Evolutionary conservation across 1,284 basidiomycete genomes (phyloP).

Genomic region (Meira miltonrushii): DNA sequence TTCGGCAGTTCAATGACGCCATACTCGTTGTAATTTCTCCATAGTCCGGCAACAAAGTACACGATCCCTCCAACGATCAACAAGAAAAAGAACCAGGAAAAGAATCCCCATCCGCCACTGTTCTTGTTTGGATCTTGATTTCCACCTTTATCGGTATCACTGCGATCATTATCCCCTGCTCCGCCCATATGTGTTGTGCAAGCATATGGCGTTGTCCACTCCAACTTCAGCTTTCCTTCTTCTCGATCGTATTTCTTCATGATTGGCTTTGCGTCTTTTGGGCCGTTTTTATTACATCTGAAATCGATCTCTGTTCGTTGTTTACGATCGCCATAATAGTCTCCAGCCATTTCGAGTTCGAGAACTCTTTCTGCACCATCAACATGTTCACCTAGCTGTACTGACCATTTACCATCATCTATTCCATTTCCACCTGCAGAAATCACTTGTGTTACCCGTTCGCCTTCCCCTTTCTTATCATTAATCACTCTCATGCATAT

Average conservation of each 20-base stretch:
- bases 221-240: slow-evolving; percentile 4
- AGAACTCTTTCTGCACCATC: slow-evolving; percentile 4
- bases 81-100: slow-evolving; percentile 11
- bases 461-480: background rate
- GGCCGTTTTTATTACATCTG: background rate
- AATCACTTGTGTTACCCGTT: slow-evolving; percentile 7
- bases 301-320: slow-evolving; percentile 9
- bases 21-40: slow-evolving; percentile 10
- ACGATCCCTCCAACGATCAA: slow-evolving; percentile 3
- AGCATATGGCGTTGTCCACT: slow-evolving; percentile 5
- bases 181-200: background rate
- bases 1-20: slow-evolving; percentile 9
- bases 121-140: background rate
- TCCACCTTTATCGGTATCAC: background rate
- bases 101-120: slow-evolving; percentile 1
- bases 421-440: background rate
- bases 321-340: slow-evolving; percentile 1
- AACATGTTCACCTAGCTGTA: background rate
- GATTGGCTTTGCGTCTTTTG: slow-evolving; percentile 4
- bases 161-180: background rate
- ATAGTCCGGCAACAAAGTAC: slow-evolving; percentile 5
- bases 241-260: slow-evolving; percentile 3
- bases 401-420: background rate
- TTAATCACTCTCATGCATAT: slow-evolving; percentile 9
- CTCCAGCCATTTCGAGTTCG: background rate